Base-by-base conservation (phyloP, 2,329 filamentous ascomycete species). In the Penicillium polonicum region DNA sequence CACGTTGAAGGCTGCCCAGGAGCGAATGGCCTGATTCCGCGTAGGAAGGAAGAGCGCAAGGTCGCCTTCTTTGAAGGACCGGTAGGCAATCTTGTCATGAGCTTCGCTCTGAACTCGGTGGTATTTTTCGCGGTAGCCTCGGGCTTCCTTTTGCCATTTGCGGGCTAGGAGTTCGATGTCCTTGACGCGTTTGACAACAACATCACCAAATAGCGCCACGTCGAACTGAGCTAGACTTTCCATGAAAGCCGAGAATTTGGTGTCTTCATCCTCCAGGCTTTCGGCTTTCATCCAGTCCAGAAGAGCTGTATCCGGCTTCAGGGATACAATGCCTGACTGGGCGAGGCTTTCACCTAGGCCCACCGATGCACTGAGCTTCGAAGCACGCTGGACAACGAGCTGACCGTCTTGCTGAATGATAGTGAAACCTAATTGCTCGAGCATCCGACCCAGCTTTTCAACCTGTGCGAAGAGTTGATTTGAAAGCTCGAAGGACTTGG, bases 1-100 rank as follows among this genome's bases (percentile, higher is more conserved):
- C 33, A 99, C 90, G 68, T 99, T 99, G 82, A 99, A 99, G 0
- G 94, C 94, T 5, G 94, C 94, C 94, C 94, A 99, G 0, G 94
- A 93, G 17, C 93, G 89, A 5, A 92, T 94, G 38, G 90, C 90
- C 75, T 97, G 92, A 71, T 97, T 97, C 36, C 93, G 84, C 0
- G 94, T 99, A 0, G 94, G 94, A 41, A 99, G 78, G 78, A 99
- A 99, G 2, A 99, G 78, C 13, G 93, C 94, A 15, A 99, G 82
- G 70, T 99, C 94, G 8, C 94, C 93, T 74, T 97, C 92, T 71
- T 97, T 97, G 80, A 99, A 99, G 50, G 93, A 88, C 60, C 89
- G 88, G 72, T 94, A 97, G 2, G 94, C 92, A 70, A 99, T 97
- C 79, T 97, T 97, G 65, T 96, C 91, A 67, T 96, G 91, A 0